Conservation (phyloP, 371 early-diverging fungal genomes). For the Catenaria anguillulae region DNA sequence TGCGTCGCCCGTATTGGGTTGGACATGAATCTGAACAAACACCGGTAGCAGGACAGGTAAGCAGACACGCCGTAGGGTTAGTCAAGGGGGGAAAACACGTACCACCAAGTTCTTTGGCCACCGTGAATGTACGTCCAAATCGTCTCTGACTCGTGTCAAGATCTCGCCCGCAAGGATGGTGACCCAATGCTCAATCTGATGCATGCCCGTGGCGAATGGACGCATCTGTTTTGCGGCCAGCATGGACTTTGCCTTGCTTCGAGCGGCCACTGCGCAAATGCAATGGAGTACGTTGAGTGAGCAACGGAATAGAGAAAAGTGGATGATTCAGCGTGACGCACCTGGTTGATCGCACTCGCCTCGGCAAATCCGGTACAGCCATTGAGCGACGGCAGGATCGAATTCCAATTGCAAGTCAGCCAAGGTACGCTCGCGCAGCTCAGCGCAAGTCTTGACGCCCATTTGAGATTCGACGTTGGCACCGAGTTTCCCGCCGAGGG, state of each 20-base stretch:
- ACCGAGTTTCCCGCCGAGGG: constrained; percentile 82
- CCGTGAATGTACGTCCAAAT: constrained; percentile 28
- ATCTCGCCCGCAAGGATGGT: constrained; percentile 38
- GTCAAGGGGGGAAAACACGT: neutral
- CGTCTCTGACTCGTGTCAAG: constrained; percentile 29
- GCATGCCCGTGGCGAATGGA: constrained; percentile 15
- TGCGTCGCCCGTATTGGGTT: neutral
- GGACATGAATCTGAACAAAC: neutral
- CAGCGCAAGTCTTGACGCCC: constrained; percentile 39
- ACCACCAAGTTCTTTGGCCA: constrained; percentile 30
- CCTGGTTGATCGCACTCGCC: constrained; percentile 29
- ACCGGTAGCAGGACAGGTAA: neutral
- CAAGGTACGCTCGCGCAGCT: constrained; percentile 25
- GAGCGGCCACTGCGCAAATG: no score
- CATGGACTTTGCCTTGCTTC: constrained; percentile 35
- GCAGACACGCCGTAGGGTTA: neutral
- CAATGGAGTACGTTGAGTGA: no score
- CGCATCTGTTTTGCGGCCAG: constrained; percentile 40
- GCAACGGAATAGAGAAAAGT: no score
- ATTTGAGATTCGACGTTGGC: constrained; percentile 43
- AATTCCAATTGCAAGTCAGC: constrained; percentile 24
- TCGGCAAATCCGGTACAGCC: constrained; percentile 44
- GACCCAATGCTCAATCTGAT: constrained; percentile 36
- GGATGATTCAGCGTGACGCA: no score
- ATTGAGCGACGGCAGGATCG: constrained; percentile 29